Conservation (phyloP, 192 early-diverging fungal species). For the Coemansia sp. region DNA sequence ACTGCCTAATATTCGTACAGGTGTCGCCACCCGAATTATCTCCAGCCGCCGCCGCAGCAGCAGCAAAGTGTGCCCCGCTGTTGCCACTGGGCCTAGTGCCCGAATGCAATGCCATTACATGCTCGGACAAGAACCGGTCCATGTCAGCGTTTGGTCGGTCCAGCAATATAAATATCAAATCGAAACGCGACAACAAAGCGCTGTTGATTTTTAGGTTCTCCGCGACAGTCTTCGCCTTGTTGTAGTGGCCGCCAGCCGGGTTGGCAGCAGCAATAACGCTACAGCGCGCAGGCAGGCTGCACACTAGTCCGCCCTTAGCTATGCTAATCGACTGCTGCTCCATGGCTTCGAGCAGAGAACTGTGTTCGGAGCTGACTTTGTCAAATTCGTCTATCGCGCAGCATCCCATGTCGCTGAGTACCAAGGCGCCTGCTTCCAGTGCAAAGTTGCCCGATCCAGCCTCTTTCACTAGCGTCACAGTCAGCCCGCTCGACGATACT, state of each 20-base stretch:
- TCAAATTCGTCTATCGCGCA: conserved; percentile 94
- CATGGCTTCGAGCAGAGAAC: conserved; percentile 84
- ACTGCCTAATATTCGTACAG: conserved; percentile 16
- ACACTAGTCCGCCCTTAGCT: conserved; percentile 85
- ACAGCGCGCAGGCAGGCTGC: conserved; percentile 79
- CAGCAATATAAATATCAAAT: conserved; percentile 81
- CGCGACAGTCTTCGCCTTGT: conserved; percentile 79
- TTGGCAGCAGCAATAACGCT: conserved; percentile 90
- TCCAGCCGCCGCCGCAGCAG: neutral
- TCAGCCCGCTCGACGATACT: conserved; percentile 67
- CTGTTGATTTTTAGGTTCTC: conserved; percentile 80
- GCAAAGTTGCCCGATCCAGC: conserved; percentile 74
- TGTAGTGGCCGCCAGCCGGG: conserved; percentile 85
- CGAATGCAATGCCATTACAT: conserved; percentile 76
- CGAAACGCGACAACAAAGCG: conserved; percentile 78
- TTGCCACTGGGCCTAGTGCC: conserved; percentile 17
- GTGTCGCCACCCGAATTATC: neutral
- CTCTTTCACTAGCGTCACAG: conserved; percentile 74
- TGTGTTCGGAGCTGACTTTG: conserved; percentile 81
- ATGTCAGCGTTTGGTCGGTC: conserved; percentile 79
- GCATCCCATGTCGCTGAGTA: conserved; percentile 87
- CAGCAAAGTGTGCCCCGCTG: neutral
- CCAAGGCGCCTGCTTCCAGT: conserved; percentile 78
- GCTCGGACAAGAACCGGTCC: conserved; percentile 79
- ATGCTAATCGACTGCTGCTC: conserved; percentile 87